A percentile compares a stretch with the other conserved stretches of the same genome.
These are phyloP conservation scores for Misopates orontium DNA, from an alignment of 257 asterid species.

Conservation along the genomic window DNA sequence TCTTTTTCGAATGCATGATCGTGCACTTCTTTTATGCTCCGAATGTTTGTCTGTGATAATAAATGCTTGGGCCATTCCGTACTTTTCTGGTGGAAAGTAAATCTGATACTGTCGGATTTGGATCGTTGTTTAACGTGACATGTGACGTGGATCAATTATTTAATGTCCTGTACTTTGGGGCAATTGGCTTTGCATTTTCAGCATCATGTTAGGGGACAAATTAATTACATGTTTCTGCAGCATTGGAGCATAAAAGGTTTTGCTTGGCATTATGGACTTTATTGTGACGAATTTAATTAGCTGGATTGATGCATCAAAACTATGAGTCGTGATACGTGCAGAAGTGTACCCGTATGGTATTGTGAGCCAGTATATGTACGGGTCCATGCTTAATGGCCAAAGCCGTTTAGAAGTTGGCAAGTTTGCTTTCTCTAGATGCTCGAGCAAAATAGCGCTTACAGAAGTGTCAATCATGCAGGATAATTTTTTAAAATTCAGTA, in stretches of 20 bases:
- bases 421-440: not conserved
- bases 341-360: not conserved
- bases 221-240: not conserved
- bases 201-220: not conserved
- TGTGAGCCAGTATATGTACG: not conserved
- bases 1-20: not conserved
- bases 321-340: slow-evolving; percentile 1
- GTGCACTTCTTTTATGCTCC: not conserved
- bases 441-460: not conserved
- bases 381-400: not conserved
- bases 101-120: not conserved
- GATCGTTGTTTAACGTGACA: not conserved
- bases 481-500: not conserved
- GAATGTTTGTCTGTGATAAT: not conserved
- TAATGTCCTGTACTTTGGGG: not conserved
- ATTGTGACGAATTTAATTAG: not conserved
- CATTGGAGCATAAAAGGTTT: not conserved
- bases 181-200: not conserved
- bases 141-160: not conserved
- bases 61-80: slow-evolving; percentile 1
- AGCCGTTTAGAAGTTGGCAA: not conserved
- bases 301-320: not conserved
- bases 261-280: not conserved
- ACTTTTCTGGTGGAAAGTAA: not conserved
- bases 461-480: not conserved